Conservation (phyloP, 331 rosid genomes). For the Telfairia occidentalis region DNA sequence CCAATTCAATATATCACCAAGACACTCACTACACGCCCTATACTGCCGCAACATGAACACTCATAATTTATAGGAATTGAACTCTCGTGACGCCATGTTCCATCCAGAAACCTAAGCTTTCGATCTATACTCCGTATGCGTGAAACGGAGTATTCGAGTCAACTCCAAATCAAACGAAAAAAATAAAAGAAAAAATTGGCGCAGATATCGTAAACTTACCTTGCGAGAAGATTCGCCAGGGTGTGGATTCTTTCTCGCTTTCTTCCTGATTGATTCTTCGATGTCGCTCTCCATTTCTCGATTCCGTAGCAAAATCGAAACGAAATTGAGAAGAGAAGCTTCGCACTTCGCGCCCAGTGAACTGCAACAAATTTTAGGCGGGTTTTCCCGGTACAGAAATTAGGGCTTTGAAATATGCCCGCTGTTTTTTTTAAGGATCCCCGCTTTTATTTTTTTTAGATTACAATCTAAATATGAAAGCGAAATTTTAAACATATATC, state of each 20-base stretch:
- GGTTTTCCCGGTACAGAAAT: background rate
- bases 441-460: background rate
- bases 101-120: slow-evolving; percentile 1
- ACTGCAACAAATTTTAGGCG: background rate
- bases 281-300: slow-evolving; percentile 55
- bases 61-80: background rate
- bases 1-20: background rate
- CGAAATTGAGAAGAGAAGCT: background rate
- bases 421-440: background rate
- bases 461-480: background rate
- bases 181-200: background rate
- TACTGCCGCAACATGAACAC: background rate
- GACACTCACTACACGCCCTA: background rate
- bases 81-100: background rate
- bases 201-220: slow-evolving; percentile 19
- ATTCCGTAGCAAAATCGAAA: background rate
- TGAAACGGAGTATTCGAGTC: background rate
- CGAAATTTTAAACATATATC: background rate
- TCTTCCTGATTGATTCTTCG: slow-evolving; percentile 44
- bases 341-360: background rate
- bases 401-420: slow-evolving; percentile 7
- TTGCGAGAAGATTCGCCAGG: slow-evolving; percentile 52
- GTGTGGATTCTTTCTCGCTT: slow-evolving; percentile 28
- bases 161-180: background rate
- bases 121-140: background rate